phyloP scores from a whole-genome alignment of 192 early-diverging fungal genomes.

The Phycomyces nitens region DNA sequence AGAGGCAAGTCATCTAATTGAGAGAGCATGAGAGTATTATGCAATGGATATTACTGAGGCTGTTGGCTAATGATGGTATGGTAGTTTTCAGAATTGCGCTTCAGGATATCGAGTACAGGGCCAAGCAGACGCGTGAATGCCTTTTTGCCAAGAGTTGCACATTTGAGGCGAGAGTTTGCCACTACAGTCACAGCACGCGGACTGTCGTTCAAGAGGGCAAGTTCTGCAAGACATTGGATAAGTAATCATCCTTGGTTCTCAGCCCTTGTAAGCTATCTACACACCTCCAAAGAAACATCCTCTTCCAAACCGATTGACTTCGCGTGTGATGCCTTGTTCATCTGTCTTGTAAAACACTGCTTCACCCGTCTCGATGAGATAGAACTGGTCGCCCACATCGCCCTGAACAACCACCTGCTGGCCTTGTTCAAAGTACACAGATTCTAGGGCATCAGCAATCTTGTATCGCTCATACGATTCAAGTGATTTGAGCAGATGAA shows the following conservation, averaged over 20 bases:
- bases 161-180: constrained; percentile 88
- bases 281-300: constrained; percentile 96
- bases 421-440: constrained; percentile 80
- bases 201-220: constrained; percentile 90
- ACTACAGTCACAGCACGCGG: constrained; percentile 89
- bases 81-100: constrained; percentile 94
- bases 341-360: constrained; percentile 79
- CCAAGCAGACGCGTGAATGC: constrained; percentile 96
- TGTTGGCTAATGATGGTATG: constrained; percentile 42
- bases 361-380: constrained; percentile 93
- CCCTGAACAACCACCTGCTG: constrained; percentile 90
- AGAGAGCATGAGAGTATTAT: too few relatives aligned
- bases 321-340: constrained; percentile 71
- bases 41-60: constrained; percentile 4
- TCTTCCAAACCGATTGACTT: constrained; percentile 68
- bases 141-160: constrained; percentile 91
- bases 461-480: constrained; percentile 98
- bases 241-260: too few relatives aligned
- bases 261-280: too few relatives aligned
- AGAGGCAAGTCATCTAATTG: neutral
- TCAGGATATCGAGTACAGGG: constrained; percentile 93
- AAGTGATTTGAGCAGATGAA: constrained; percentile 81
- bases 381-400: constrained; percentile 91
- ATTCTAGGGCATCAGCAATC: constrained; percentile 96
- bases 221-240: too few relatives aligned